phyloP scores from a whole-genome alignment of 2,329 filamentous ascomycete species.

The Emmonsiellopsis sp. region DNA sequence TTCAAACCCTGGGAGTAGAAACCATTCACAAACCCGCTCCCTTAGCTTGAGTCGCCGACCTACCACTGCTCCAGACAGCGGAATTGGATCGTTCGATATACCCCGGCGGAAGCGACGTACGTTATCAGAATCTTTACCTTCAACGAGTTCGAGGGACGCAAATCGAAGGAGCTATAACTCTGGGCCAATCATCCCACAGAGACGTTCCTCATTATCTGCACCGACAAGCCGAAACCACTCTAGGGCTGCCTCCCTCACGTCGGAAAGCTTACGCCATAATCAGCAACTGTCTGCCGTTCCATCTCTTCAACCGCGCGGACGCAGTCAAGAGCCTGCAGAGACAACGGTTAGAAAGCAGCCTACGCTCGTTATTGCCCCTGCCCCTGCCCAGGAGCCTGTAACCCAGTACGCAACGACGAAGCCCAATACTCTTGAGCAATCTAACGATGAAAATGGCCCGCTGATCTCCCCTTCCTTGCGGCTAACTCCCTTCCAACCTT shows the following conservation, averaged over 20 bases:
- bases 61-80: constrained; percentile 27
- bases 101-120: constrained; percentile 27
- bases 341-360: not conserved
- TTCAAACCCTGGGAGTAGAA: constrained; percentile 27
- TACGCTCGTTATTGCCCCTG: not conserved
- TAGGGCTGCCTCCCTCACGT: constrained; percentile 36
- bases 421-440: not conserved
- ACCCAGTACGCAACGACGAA: not conserved
- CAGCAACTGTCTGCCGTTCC: constrained; percentile 12
- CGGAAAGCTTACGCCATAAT: constrained; percentile 31
- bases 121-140: constrained; percentile 31
- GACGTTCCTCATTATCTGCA: constrained; percentile 38
- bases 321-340: not conserved
- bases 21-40: constrained; percentile 30
- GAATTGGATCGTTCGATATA: constrained; percentile 23
- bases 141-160: constrained; percentile 15
- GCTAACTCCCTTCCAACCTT: constrained; percentile 28
- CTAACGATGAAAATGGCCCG: not conserved
- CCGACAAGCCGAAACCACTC: constrained; percentile 38
- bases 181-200: constrained; percentile 28
- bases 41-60: constrained; percentile 29
- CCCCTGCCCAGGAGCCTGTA: not conserved
- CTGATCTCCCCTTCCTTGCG: not conserved
- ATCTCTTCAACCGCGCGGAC: not conserved
- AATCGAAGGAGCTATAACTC: constrained; percentile 21